These are phyloP conservation scores for Knoxia roxburghii DNA, from an alignment of 257 asterid genomes.

Conservation along the genomic window DNA sequence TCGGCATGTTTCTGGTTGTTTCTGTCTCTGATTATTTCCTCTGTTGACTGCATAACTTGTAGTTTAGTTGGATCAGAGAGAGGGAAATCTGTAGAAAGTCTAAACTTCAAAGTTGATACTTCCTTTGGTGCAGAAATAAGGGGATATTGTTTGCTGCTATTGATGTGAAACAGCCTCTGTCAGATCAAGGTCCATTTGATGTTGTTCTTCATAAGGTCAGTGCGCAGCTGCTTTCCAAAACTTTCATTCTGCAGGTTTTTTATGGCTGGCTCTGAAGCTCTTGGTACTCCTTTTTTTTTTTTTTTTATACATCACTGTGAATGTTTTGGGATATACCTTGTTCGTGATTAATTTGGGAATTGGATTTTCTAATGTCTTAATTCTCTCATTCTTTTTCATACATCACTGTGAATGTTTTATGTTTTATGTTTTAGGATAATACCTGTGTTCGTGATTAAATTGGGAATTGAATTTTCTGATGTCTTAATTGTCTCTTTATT, in stretches of 20 bases:
- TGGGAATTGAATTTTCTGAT: neutral
- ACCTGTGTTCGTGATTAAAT: no score
- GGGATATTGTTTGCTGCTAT: conserved; percentile 82
- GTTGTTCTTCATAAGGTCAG: conserved; percentile 85
- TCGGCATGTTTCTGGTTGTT: neutral
- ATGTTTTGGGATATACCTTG: neutral
- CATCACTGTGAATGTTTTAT: no score
- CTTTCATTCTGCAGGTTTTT: conserved; percentile 1
- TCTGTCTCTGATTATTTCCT: neutral
- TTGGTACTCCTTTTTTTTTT: neutral
- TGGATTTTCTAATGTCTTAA: no score
- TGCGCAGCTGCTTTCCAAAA: conserved; percentile 3
- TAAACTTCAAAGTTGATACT: conserved; percentile 1
- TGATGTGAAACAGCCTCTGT: conserved; percentile 65
- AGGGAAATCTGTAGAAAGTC: neutral
- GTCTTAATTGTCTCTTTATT: neutral
- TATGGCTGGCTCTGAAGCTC: conserved; percentile 1
- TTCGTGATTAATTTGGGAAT: no score
- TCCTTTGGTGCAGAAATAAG: conserved; percentile 46
- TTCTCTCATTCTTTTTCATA: no score
- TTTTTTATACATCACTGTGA: neutral
- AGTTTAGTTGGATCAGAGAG: neutral
- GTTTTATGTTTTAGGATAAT: no score
- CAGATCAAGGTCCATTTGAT: conserved; percentile 97
- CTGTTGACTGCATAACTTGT: neutral